Percentiles rank a stretch among this genome's conserved stretches.
Conservation (phyloP, 2,329 filamentous ascomycete species). For the Curvularia lunata region DNA sequence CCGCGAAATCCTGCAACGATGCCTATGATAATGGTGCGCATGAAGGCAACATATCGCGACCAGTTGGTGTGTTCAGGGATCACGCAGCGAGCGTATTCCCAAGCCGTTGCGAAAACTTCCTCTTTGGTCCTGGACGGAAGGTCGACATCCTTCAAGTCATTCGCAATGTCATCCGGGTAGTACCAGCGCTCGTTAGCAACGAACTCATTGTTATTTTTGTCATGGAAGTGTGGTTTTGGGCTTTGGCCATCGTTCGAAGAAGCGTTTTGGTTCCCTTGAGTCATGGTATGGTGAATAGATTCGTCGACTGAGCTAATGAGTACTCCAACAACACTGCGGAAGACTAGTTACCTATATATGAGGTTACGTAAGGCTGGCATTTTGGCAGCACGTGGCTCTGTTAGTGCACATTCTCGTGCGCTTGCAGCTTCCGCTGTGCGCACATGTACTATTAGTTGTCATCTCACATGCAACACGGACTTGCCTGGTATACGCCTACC, state of each 20-base stretch:
- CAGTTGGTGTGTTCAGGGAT: conserved; percentile 32
- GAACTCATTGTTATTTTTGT: not conserved
- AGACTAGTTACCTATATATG: not conserved
- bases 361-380: too few relatives aligned
- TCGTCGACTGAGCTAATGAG: not conserved
- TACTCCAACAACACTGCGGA: not conserved
- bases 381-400: too few relatives aligned
- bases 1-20: conserved; percentile 7
- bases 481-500: not conserved
- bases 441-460: not conserved
- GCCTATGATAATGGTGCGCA: conserved; percentile 18
- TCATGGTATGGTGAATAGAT: not conserved
- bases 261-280: not conserved
- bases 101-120: conserved; percentile 28
- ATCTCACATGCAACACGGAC: not conserved
- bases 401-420: not conserved
- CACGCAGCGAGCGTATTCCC: conserved; percentile 30
- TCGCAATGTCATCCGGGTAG: conserved; percentile 8
- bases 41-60: conserved; percentile 32
- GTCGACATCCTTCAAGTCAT: conserved; percentile 10
- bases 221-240: not conserved
- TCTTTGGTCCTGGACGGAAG: conserved; percentile 5
- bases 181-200: conserved; percentile 8
- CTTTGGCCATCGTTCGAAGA: not conserved
- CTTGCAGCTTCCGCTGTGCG: not conserved